Evolutionary conservation across 2,329 filamentous ascomycete species (phyloP), one percentile per base, ranked within the genome.

Genomic region (Xylaria sp.): DNA sequence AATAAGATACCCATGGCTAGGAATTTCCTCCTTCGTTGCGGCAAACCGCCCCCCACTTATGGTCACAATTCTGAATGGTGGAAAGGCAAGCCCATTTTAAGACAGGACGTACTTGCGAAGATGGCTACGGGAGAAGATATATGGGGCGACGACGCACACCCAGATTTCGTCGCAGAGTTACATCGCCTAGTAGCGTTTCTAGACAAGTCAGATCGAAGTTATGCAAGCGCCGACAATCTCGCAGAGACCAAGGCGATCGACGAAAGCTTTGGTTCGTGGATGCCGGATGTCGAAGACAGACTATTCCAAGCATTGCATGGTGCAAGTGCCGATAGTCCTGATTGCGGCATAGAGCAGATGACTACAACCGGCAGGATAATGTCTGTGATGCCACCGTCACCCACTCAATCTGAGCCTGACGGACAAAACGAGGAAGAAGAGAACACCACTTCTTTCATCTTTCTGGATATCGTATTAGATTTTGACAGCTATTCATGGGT

Each of bases 161-260:
- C 82, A 13, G 76, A 81, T 20, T 81, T 87, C 66, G 77, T 80
- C 60, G 82, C 87, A 28, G 89, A 90, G 75, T 71, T 90, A 1
- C 88, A 90, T 71, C 86, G 89, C 15, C 76, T 91, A 5, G 84
- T 91, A 80, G 88, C 87, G 10, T 90, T 91, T 68, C 81, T 91
- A 3, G 88, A 90, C 65, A 80, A 78, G 10, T 89, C 88, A 0
- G 85, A 90, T 30, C 83, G 89, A 50, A 85, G 84, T 50, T 90
- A 89, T 70, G 89, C 86, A 15, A 86, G 85, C 0, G 83, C 83
- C 25, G 85, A 87, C 63, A 78, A 80, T 5, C 76, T 90, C 6
- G 76, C 80, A 4, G 78, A 82, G 46, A 76, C 75, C 13, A 70
- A 80, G 36, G 77, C 79, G 13, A 77, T 81, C 25, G 76, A 73